These are phyloP conservation scores for Geotrichum restrictum DNA, from an alignment of 1,139 yeast genomes.

Conservation along the genomic window DNA sequence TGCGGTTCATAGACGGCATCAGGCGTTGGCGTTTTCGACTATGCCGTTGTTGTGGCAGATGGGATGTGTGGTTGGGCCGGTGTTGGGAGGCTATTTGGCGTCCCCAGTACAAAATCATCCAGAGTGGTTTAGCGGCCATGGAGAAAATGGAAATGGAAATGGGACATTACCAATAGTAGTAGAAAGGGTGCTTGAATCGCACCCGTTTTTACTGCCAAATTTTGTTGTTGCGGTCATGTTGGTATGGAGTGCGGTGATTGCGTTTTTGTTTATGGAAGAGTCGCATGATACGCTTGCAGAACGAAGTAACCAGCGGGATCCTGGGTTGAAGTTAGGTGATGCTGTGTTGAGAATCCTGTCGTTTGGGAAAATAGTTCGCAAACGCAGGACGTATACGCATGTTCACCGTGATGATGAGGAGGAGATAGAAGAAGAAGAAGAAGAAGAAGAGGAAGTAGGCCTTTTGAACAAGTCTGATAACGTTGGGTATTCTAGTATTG, in stretches of 20 bases:
- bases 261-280: slow-evolving; percentile 58
- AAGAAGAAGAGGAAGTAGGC: slow-evolving; percentile 3
- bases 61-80: slow-evolving; percentile 58
- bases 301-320: slow-evolving; percentile 42
- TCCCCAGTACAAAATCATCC: slow-evolving; percentile 38
- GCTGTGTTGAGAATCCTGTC: slow-evolving; percentile 41
- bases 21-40: slow-evolving; percentile 57
- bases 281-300: slow-evolving; percentile 45
- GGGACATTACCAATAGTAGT: no score
- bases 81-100: slow-evolving; percentile 48
- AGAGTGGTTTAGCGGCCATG: slow-evolving; percentile 27
- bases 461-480: no score
- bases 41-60: slow-evolving; percentile 58
- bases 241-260: slow-evolving; percentile 33
- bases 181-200: slow-evolving; percentile 39
- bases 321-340: slow-evolving; percentile 55
- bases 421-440: background rate
- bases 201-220: slow-evolving; percentile 62
- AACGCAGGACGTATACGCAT: background rate
- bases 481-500: background rate
- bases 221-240: slow-evolving; percentile 50
- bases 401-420: slow-evolving; percentile 17
- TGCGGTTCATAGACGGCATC: slow-evolving; percentile 53
- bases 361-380: slow-evolving; percentile 3
- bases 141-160: background rate